Base-by-base conservation (phyloP, 2,329 filamentous ascomycete genomes). In the Zymoseptoria crescenta region DNA sequence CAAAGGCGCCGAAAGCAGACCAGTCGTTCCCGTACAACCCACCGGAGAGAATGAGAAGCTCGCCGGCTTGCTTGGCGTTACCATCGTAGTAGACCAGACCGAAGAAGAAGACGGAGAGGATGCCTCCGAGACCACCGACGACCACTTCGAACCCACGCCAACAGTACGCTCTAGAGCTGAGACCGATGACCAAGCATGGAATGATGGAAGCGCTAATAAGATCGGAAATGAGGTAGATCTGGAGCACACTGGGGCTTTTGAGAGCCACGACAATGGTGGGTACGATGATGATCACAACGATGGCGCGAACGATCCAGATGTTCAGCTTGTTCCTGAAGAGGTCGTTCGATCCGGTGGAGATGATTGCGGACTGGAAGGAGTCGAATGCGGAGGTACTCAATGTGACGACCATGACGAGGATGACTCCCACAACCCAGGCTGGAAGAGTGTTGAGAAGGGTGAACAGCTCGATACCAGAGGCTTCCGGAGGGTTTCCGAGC, bases 81-180 rank as follows among this genome's bases (percentile, higher is more conserved):
- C 86, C 87, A 19, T 62, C 30, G 70, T 88, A 92, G 77, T 92
- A 94, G 61, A 91, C 82, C 13, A 86, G 79, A 4, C 89, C 89
- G 65, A 92, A 94, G 68, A 93, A 80, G 76, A 92, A 94, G 62
- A 94, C 87, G 9, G 86, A 86, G 21, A 94, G 73, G 56, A 94
- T 84, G 19, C 89, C 89, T 8, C 89, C 89, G 0, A 93, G 78
- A 0, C 88, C 87, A 57, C 88, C 89, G 29, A 87, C 81, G 16
- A 94, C 83, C 28, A 93, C 88, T 73, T 94, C 89, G 67, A 90
- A 88, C 16, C 89, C 89, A 50, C 85, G 83, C 85, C 88, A 90
- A 79, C 83, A 91, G 75, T 88, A 89, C 52, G 73, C 74, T 51
- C 75, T 76, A 54, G 89, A 83, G 35, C 77, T 81, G 7, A 94